Percentiles rank a stretch among this genome's conserved stretches.
These are phyloP conservation scores for Lentinula aciculospora DNA, from an alignment of 768 basidiomycete species.

Conservation along the genomic window DNA sequence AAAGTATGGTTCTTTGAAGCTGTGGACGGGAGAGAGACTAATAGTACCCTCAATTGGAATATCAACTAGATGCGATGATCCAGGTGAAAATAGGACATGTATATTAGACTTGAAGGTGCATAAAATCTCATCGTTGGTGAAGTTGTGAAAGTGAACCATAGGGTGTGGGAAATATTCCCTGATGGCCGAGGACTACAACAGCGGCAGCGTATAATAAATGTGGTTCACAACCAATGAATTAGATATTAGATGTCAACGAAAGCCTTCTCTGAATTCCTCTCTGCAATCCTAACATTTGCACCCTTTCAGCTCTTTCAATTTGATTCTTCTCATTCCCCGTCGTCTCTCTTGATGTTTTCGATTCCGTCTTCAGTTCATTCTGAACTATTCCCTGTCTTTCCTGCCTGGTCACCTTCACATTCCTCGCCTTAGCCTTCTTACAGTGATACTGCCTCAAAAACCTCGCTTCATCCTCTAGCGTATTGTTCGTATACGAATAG, in stretches of 20 bases:
- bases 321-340: no score
- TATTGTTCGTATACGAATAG: background rate
- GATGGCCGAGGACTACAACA: no score
- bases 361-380: no score
- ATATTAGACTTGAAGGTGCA: background rate
- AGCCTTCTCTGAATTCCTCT: background rate
- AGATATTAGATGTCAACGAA: background rate
- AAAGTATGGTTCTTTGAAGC: background rate
- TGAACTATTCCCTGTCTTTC: background rate
- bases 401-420: background rate
- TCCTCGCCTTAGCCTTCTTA: background rate
- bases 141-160: constrained; percentile 10
- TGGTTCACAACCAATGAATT: no score
- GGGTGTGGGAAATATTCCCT: no score
- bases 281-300: background rate
- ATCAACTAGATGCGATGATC: background rate
- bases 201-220: no score
- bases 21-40: background rate
- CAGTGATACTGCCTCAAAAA: background rate
- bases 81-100: background rate
- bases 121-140: constrained; percentile 11
- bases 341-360: no score
- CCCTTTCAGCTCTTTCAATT: background rate
- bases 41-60: background rate
- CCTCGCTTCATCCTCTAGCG: background rate